Evolutionary conservation across 169 alveolate species (phyloP), one percentile per base, ranked within the genome.

Genomic region (Cryptosporidium ryanae): DNA sequence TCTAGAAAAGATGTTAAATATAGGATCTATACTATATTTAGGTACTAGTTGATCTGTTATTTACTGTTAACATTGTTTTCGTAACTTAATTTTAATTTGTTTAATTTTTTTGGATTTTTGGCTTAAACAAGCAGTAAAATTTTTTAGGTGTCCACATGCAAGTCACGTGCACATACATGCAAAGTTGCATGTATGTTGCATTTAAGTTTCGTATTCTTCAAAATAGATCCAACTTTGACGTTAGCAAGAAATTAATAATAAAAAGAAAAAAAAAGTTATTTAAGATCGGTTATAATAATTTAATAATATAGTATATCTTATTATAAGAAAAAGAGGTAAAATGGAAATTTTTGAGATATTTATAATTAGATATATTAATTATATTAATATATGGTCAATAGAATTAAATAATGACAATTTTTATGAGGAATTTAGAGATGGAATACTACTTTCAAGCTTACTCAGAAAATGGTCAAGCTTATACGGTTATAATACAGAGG

Each of bases 401-500:
- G 76, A 76, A 43, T 34, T 76, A 43, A 76, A 44, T 18, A 76
- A 18, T 12, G 64, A 59, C 10, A 76, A 76, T 32, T 61, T 76
- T 59, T 76, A 76, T 32, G 64, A 61, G 13, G 87, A 76, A 17
- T 59, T 76, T 38, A 59, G 76, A 23, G 87, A 76, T 76, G 87
- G 87, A 59, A 59, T 76, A 23, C 44, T 76, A 17, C 29, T 76
- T 12, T 67, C 44, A 13, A 38, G 31, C 10, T 61, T 76, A 59
- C 43, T 76, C 7, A 76, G 61, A 43, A 32, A 76, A 17, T 76
- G 87, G 87, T 76, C 87, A 44, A 34, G 63, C 25, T 59, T 76
- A 17, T 76, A 76, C 38, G 87, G 87, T 2, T 76, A 76, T 46
- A 59, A 76, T 61, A 61, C 87, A 8, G 71, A 76, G n/a, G 87